Evolutionary conservation across 768 basidiomycete genomes (phyloP).

Genomic region (Phylloporus rhodoxanthus): DNA sequence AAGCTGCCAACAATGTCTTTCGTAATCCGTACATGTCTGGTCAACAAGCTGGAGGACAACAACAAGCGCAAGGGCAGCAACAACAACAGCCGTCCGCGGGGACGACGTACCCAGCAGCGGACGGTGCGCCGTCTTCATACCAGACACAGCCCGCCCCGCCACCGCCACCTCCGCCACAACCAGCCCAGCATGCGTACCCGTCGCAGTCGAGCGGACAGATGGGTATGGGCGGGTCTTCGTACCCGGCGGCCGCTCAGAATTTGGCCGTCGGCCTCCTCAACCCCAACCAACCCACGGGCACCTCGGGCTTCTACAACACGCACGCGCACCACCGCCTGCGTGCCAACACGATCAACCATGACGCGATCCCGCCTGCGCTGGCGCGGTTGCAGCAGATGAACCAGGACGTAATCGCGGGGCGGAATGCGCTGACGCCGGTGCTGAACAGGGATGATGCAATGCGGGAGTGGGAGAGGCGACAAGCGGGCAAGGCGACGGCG

Average conservation of each 20-base stretch:
- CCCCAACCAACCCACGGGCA: slow-evolving; percentile 40
- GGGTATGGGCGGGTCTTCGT: slow-evolving; percentile 12
- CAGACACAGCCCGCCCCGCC: slow-evolving; percentile 27
- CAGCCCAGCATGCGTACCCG: slow-evolving; percentile 21
- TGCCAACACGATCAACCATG: slow-evolving; percentile 89
- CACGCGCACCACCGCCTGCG: slow-evolving; percentile 53
- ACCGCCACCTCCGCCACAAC: slow-evolving; percentile 22
- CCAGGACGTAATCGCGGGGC: slow-evolving; percentile 61
- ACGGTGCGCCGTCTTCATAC: slow-evolving; percentile 14
- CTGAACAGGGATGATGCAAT: slow-evolving; percentile 92
- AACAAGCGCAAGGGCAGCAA: slow-evolving; percentile 20
- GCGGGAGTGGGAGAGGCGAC: slow-evolving; percentile 92
- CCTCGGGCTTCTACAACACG: slow-evolving; percentile 50
- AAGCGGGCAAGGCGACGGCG: slow-evolving; percentile 64
- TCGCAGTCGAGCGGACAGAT: slow-evolving; percentile 23
- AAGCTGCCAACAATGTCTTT: slow-evolving; percentile 61
- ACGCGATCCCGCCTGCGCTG: slow-evolving; percentile 89
- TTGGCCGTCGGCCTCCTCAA: slow-evolving; percentile 28
- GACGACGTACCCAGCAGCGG: slow-evolving; percentile 20
- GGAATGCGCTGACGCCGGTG: slow-evolving; percentile 88
- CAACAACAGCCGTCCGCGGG: slow-evolving; percentile 3
- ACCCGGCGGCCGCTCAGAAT: slow-evolving; percentile 11
- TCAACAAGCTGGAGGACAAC: slow-evolving; percentile 34
- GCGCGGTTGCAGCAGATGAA: slow-evolving; percentile 87
- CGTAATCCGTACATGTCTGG: slow-evolving; percentile 78